Conservation (phyloP, 768 basidiomycete genomes). For the Podaxis pistillaris region DNA sequence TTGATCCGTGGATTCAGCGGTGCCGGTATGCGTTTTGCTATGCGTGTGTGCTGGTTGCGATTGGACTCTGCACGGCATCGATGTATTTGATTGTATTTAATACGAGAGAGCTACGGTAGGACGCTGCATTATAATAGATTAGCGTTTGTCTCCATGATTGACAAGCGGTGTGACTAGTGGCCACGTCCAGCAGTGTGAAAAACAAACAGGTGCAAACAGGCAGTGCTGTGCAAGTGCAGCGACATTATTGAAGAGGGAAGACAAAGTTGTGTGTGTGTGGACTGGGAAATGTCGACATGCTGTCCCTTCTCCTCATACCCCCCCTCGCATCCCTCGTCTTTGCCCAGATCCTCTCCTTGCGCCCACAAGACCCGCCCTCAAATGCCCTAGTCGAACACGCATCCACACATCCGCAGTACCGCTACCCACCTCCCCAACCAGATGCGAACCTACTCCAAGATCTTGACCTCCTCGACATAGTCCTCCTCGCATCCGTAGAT, state of each 20-base stretch:
- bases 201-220: constrained; percentile 8
- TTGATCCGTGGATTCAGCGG: constrained; percentile 61
- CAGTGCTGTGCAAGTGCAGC: not conserved
- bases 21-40: constrained; percentile 56
- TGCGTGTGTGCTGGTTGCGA: constrained; percentile 41
- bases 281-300: constrained; percentile 1
- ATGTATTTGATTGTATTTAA: constrained; percentile 43
- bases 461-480: constrained; percentile 72
- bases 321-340: not conserved
- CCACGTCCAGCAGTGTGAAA: not conserved
- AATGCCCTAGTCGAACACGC: constrained; percentile 5
- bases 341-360: constrained; percentile 2
- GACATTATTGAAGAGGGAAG: not conserved
- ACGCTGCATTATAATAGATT: not conserved
- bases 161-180: not conserved
- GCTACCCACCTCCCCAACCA: constrained; percentile 1
- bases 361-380: not conserved
- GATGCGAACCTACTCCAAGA: constrained; percentile 30
- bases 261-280: not conserved
- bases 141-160: not conserved
- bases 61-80: constrained; percentile 37
- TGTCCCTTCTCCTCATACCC: constrained; percentile 5
- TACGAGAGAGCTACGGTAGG: constrained; percentile 31
- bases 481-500: constrained; percentile 91
- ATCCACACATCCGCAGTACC: not conserved